Base-by-base conservation (phyloP, 371 early-diverging fungal species). In the Lichtheimia hyalospora region DNA sequence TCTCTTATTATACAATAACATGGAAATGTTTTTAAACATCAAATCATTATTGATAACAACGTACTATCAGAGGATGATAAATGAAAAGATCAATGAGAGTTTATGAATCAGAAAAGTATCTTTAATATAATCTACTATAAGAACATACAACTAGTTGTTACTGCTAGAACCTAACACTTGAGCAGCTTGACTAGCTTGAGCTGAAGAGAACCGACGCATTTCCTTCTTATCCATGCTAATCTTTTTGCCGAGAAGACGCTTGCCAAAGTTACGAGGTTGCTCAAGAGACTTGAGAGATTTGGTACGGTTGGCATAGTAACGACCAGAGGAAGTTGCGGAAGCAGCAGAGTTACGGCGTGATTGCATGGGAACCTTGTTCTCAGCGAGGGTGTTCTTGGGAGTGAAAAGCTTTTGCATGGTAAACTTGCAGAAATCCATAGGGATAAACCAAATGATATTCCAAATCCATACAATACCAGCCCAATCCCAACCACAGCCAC, bases 371-470 rank as follows among this genome's bases (percentile, higher is more conserved):
- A 50, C 62, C 66, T 42, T 43, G 43, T 7, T 53, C 18, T 44
- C 57, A 18, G 39, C 60, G 18, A 57, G 52, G 20, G 55, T 49
- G 18, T 44, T 57, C 53, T 59, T 69, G 40, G 75, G 81, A 60
- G 82, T 73, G 69, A 83, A 81, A 69, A 70, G 2, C n/a, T 55
- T 58, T 55, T 83, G 85, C 75, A 89, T 83, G 52, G 69, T 83
- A 57, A 89, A 89, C 77, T 89, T 89, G 79, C 86, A 61, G 51
- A 85, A 70, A 68, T 89, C 89, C 61, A 89, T 66, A 49, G 89
- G 89, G 60, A 85, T 63, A 60, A 85, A 89, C 89, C 89, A 89
- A 56, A 89, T 64, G 55, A 89, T 78, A 76, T 89, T 87, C 87
- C 87, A 89, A 67, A 89, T 72, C 89, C 89, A 89, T 57, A 81